Percentiles rank a stretch among this genome's conserved stretches.
Evolutionary conservation across 2,329 filamentous ascomycete species (phyloP).

Genomic region (Curvularia lunata): DNA sequence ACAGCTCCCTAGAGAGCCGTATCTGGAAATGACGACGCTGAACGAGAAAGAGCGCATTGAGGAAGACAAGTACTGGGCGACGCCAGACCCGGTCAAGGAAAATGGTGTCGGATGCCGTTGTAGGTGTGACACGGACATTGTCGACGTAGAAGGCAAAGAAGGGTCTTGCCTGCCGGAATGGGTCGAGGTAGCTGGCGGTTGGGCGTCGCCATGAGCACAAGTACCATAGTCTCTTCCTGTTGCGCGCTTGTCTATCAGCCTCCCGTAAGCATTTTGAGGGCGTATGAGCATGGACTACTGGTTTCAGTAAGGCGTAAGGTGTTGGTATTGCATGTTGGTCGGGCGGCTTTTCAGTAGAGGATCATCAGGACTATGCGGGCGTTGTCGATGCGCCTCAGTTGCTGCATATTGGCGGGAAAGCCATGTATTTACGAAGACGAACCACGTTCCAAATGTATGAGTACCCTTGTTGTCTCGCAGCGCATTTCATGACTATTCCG

Average conservation of each 20-base stretch:
- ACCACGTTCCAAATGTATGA: not conserved
- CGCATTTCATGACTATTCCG: not conserved
- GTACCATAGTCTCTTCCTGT: slow-evolving; percentile 16
- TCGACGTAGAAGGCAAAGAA: slow-evolving; percentile 96
- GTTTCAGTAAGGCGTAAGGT: slow-evolving; percentile 29
- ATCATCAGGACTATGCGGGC: slow-evolving; percentile 15
- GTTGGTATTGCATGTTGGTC: slow-evolving; percentile 29
- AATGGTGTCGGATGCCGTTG: slow-evolving; percentile 97
- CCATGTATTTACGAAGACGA: slow-evolving; percentile 14
- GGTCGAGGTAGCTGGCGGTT: slow-evolving; percentile 96
- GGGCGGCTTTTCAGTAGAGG: slow-evolving; percentile 16
- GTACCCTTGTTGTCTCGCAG: not conserved
- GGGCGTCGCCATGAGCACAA: slow-evolving; percentile 64
- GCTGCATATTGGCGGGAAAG: slow-evolving; percentile 5
- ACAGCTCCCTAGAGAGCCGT: slow-evolving; percentile 81
- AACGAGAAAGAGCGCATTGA: slow-evolving; percentile 85
- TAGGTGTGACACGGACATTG: slow-evolving; percentile 95
- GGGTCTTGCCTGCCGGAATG: slow-evolving; percentile 94
- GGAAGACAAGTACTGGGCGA: slow-evolving; percentile 96
- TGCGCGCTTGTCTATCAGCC: slow-evolving; percentile 24
- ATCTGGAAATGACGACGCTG: slow-evolving; percentile 77
- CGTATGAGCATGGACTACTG: slow-evolving; percentile 26
- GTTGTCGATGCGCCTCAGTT: slow-evolving; percentile 13
- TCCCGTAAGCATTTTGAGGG: slow-evolving; percentile 31
- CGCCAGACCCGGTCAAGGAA: slow-evolving; percentile 84